Evolutionary conservation across 805 yeast species (phyloP).

Genomic region (Kodamaea restingae): DNA sequence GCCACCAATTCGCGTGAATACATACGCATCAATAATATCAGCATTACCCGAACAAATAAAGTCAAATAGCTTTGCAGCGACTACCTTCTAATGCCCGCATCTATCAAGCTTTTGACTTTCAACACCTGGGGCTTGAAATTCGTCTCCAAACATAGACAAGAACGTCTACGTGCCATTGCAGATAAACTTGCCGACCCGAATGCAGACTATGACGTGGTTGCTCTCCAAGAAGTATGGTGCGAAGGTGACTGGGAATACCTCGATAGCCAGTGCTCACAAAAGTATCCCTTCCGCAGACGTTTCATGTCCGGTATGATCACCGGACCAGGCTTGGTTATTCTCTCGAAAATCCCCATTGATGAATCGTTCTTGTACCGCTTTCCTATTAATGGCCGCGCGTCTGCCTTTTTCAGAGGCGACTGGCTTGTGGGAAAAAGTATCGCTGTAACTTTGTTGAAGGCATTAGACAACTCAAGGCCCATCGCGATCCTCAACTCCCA

Average conservation of each 20-base stretch:
- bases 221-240: conserved; percentile 95
- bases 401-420: conserved; percentile 92
- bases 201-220: conserved; percentile 70
- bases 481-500: conserved; percentile 86
- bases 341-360: conserved; percentile 80
- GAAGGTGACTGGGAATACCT: conserved; percentile 76
- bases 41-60: too few relatives aligned
- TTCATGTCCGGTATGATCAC: conserved; percentile 82
- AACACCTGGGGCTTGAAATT: conserved; percentile 89
- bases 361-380: conserved; percentile 76
- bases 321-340: conserved; percentile 88
- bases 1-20: too few relatives aligned
- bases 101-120: conserved; percentile 56
- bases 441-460: conserved; percentile 62
- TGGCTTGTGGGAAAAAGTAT: conserved; percentile 95
- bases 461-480: conserved; percentile 46
- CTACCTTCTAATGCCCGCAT: not conserved
- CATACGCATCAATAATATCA: too few relatives aligned
- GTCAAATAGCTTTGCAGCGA: too few relatives aligned
- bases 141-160: conserved; percentile 66
- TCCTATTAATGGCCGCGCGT: conserved; percentile 90
- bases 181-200: conserved; percentile 47
- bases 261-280: conserved; percentile 36
- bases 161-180: conserved; percentile 72
- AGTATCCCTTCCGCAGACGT: conserved; percentile 61